Base-by-base conservation (phyloP, 176 grass and related monocot genomes). In the Coix lacrymajobi region DNA sequence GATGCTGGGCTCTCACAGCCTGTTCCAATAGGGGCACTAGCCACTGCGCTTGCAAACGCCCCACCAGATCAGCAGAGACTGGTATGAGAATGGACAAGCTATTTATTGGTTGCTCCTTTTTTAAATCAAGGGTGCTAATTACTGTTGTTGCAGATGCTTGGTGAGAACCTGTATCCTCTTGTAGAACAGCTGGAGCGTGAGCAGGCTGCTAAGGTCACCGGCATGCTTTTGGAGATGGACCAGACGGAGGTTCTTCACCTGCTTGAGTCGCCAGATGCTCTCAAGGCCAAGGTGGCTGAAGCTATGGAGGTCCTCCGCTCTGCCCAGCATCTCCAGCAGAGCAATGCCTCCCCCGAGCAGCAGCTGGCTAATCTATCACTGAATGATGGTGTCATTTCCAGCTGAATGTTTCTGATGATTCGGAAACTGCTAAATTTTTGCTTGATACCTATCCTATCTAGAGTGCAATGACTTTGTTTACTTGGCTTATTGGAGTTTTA, bases 211-310 rank as follows among this genome's bases (percentile, higher is more conserved):
- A 99, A 99, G 75, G 93, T 99, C 5, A 99, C 96, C 3, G 96
- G 96, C 34, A 99, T 99, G 96, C 91, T 99, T 67, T 69, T 99
- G 39, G 96, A 99, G 91, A 99, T 99, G 96, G 96, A 99, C 60
- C 92, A 94, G 86, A 92, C 89, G 28, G 96, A 99, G 73, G 91
- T 99, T 38, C 57, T 99, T 39, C 92, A 99, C 84, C 80, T 99
- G 76, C 79, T 99, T 1, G 96, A 99, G 78, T 99, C 96, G 0
- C 96, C 96, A 17, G 91, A 96, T 7, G 93, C 91, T 37, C 83
- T 99, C 11, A 99, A 92, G 81, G 78, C 85, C 54, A 99, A 99
- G 85, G 93, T 99, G 16, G 89, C 85, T 30, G 96, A 99, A 80
- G 96, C 96, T 17, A 94, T 96, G 96, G 89, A 86, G 26, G 96